Conservation (phyloP, 1,284 basidiomycete genomes). For the Golubevia pallescens region DNA sequence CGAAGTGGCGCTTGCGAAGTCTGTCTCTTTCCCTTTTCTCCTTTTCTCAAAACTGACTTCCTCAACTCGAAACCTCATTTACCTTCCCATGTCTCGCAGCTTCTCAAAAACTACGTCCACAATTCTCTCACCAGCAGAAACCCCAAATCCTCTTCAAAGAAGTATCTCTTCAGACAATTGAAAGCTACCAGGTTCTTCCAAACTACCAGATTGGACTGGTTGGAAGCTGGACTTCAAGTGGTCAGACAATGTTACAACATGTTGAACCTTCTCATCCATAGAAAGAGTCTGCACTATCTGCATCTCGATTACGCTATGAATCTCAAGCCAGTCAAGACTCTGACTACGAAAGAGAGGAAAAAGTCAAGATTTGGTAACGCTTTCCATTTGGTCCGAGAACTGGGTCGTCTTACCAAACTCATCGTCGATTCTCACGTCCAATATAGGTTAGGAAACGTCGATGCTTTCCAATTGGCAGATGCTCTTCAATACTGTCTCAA, state of each 20-base stretch:
- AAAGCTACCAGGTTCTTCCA: conserved; percentile 64
- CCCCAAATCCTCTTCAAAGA: conserved; percentile 58
- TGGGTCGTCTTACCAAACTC: conserved; percentile 59
- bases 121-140: conserved; percentile 51
- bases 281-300: conserved; percentile 54
- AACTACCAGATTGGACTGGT: conserved; percentile 61
- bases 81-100: not conserved
- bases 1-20: not conserved
- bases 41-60: too few relatives aligned
- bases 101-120: conserved; percentile 58
- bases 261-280: conserved; percentile 61
- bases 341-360: conserved; percentile 64
- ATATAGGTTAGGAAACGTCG: conserved; percentile 61
- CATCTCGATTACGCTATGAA: conserved; percentile 64
- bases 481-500: conserved; percentile 63
- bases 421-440: conserved; percentile 62
- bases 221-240: conserved; percentile 63
- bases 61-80: not conserved
- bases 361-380: conserved; percentile 63
- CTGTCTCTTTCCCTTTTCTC: not conserved
- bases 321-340: conserved; percentile 62
- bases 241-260: conserved; percentile 62
- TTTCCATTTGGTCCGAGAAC: conserved; percentile 60
- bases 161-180: conserved; percentile 56
- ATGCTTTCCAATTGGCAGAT: conserved; percentile 63